Evolutionary conservation across 331 rosid genomes (phyloP).

Genomic region (Acacia pycnantha): DNA sequence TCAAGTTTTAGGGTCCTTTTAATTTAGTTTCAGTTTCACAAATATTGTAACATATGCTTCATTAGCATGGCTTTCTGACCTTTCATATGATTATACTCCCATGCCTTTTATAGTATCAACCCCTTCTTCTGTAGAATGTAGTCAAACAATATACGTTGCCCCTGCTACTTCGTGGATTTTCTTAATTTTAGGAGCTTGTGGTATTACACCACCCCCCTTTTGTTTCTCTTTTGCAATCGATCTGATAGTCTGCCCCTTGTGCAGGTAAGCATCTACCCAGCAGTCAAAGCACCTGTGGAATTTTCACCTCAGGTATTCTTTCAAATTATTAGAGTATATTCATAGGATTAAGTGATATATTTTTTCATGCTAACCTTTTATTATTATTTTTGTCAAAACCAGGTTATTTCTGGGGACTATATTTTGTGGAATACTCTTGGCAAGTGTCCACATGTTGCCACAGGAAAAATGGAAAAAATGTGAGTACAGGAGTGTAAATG

Average conservation of each 20-base stretch:
- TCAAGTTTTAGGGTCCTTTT: slow-evolving; percentile 11
- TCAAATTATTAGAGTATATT: background rate
- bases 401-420: slow-evolving; percentile 85
- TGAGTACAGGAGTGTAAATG: background rate
- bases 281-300: slow-evolving; percentile 88
- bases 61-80: background rate
- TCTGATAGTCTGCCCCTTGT: slow-evolving; percentile 32
- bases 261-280: slow-evolving; percentile 90
- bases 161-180: slow-evolving; percentile 6
- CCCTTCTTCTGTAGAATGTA: slow-evolving; percentile 6
- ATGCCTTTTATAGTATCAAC: background rate
- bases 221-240: slow-evolving; percentile 8
- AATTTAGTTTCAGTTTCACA: slow-evolving; percentile 20
- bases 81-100: background rate
- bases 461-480: background rate
- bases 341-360: slow-evolving; percentile 10
- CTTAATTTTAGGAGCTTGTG: no score
- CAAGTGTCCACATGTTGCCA: slow-evolving; percentile 68
- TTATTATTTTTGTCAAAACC: slow-evolving; percentile 20
- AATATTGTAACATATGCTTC: slow-evolving; percentile 3
- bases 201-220: no score
- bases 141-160: background rate
- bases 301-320: slow-evolving; percentile 71
- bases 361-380: background rate
- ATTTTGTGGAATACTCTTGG: slow-evolving; percentile 95